Percentiles rank a stretch among this genome's conserved stretches.
phyloP scores from a whole-genome alignment of 805 yeast species.

The Diddensiella caesifluorescens region DNA sequence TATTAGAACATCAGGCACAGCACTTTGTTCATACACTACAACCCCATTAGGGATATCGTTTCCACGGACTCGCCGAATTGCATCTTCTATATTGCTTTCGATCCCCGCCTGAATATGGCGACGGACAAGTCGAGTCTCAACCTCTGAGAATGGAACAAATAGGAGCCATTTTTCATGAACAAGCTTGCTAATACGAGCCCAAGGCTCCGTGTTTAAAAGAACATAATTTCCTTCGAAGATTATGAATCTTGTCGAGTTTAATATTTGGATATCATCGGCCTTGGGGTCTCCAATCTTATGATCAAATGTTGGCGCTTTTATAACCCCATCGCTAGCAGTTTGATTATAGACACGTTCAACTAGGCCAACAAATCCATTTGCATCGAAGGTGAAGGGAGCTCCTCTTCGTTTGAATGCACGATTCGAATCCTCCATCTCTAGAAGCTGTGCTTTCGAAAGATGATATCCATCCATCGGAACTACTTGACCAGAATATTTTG shows the following conservation, averaged over 20 bases:
- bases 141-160: slow-evolving; percentile 35
- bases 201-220: slow-evolving; percentile 50
- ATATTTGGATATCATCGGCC: slow-evolving; percentile 44
- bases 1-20: slow-evolving; percentile 25
- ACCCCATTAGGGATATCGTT: slow-evolving; percentile 62
- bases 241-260: slow-evolving; percentile 46
- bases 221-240: slow-evolving; percentile 76
- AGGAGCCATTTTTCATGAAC: slow-evolving; percentile 44
- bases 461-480: slow-evolving; percentile 80
- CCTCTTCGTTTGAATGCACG: slow-evolving; percentile 67
- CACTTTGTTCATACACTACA: slow-evolving; percentile 27
- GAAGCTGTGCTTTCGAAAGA: slow-evolving; percentile 45
- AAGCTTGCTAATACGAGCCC: slow-evolving; percentile 45
- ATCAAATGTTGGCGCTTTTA: slow-evolving; percentile 60
- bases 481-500: slow-evolving; percentile 8
- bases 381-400: slow-evolving; percentile 81
- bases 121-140: slow-evolving; percentile 47
- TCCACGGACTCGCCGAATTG: slow-evolving; percentile 37
- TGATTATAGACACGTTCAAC: slow-evolving; percentile 19
- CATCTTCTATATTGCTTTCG: slow-evolving; percentile 29
- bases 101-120: slow-evolving; percentile 51
- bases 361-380: slow-evolving; percentile 40
- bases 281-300: slow-evolving; percentile 66
- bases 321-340: not conserved
- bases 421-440: slow-evolving; percentile 46